A percentile compares a stretch with the other conserved stretches of the same genome.
These are phyloP conservation scores for Pyronema domesticum DNA, from an alignment of 495 filamentous ascomycete species.

Conservation along the genomic window DNA sequence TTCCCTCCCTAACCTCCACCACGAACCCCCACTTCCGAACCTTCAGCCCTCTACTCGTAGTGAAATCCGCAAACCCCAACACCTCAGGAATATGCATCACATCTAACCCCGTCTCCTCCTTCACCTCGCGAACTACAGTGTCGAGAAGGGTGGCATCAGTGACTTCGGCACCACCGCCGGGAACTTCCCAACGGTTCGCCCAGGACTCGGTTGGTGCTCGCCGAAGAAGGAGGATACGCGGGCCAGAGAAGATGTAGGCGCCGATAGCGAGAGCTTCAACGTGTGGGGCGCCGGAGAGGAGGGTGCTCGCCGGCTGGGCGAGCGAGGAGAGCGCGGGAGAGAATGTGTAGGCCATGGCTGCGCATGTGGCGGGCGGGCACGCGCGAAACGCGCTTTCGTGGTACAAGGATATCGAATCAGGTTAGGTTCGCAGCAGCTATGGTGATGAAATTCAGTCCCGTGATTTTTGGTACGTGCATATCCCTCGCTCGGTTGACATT, in stretches of 20 bases:
- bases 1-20: constrained; percentile 22
- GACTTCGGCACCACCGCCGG: constrained; percentile 36
- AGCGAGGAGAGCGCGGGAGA: constrained; percentile 29
- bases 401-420: too few relatives aligned
- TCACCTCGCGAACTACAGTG: constrained; percentile 36
- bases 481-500: too few relatives aligned
- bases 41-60: constrained; percentile 2
- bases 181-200: constrained; percentile 39
- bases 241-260: constrained; percentile 28
- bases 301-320: constrained; percentile 25
- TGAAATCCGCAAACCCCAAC: constrained; percentile 26
- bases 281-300: constrained; percentile 25
- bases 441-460: too few relatives aligned
- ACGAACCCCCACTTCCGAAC: constrained; percentile 27
- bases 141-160: constrained; percentile 36
- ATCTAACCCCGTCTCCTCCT: constrained; percentile 41
- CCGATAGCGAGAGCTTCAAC: constrained; percentile 27
- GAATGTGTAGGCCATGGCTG: constrained; percentile 2
- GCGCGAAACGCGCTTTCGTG: too few relatives aligned
- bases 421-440: too few relatives aligned
- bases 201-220: constrained; percentile 30
- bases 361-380: too few relatives aligned
- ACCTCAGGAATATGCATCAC: constrained; percentile 31
- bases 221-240: constrained; percentile 36
- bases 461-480: too few relatives aligned